These are phyloP conservation scores for Xylaria curta DNA, from an alignment of 495 filamentous ascomycete genomes.

Conservation along the genomic window DNA sequence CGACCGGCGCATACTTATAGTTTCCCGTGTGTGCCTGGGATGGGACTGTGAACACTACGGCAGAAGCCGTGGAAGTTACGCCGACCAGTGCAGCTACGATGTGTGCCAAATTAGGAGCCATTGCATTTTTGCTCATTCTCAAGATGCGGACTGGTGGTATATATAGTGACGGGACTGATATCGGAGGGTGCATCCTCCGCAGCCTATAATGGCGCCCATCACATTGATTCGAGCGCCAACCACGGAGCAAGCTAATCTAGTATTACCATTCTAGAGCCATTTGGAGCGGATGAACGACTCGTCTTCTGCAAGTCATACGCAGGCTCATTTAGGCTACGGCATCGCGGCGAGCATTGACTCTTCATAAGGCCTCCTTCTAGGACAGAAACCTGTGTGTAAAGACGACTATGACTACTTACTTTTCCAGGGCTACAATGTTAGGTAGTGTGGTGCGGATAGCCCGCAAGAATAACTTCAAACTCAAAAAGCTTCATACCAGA, in stretches of 20 bases:
- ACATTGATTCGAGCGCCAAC: not conserved
- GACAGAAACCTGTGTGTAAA: too few relatives aligned
- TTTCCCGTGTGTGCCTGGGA: constrained; percentile 37
- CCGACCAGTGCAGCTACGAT: constrained; percentile 7
- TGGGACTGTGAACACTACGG: constrained; percentile 45
- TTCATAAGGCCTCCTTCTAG: too few relatives aligned
- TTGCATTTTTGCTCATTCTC: not conserved
- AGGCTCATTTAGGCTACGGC: not conserved
- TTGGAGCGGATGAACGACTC: not conserved
- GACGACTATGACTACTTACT: too few relatives aligned
- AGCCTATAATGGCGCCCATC: not conserved
- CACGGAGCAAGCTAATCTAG: not conserved
- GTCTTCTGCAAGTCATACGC: not conserved
- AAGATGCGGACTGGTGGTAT: not conserved
- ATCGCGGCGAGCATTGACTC: too few relatives aligned
- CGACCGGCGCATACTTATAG: constrained; percentile 46
- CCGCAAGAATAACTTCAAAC: too few relatives aligned
- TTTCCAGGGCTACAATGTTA: too few relatives aligned
- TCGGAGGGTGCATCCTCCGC: constrained; percentile 12
- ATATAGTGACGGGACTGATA: not conserved
- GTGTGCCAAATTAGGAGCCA: constrained; percentile 11
- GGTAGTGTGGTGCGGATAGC: too few relatives aligned
- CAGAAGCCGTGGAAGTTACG: constrained; percentile 27
- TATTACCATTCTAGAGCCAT: not conserved
- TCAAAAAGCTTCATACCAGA: too few relatives aligned